These are phyloP conservation scores for Penicilliopsis zonata DNA, from an alignment of 495 filamentous ascomycete genomes.

Conservation along the genomic window DNA sequence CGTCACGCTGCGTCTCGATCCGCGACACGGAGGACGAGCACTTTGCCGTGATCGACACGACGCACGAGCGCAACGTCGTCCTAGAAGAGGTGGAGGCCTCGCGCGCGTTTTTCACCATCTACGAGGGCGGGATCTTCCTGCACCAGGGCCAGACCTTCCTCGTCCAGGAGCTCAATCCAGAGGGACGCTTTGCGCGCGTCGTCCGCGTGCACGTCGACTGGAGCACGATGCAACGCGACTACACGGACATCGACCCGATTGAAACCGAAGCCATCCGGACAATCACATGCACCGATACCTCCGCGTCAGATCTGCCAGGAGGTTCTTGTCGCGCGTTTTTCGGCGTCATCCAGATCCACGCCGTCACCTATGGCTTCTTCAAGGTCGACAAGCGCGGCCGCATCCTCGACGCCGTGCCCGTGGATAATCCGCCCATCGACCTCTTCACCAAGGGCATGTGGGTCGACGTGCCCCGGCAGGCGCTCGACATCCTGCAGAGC, in stretches of 20 bases:
- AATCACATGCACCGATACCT: conserved; percentile 43
- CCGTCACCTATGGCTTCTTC: conserved; percentile 91
- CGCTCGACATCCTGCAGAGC: conserved; percentile 65
- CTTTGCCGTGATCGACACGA: conserved; percentile 87
- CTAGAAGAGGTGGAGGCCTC: conserved; percentile 95
- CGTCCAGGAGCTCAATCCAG: conserved; percentile 76
- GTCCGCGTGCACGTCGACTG: conserved; percentile 84
- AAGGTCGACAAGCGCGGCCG: conserved; percentile 74
- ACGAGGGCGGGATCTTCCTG: conserved; percentile 95
- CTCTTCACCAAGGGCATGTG: conserved; percentile 85
- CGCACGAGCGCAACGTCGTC: conserved; percentile 66
- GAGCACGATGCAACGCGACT: conserved; percentile 90
- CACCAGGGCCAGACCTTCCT: conserved; percentile 91
- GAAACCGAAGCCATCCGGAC: conserved; percentile 74
- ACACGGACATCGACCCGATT: conserved; percentile 85
- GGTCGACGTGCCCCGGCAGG: conserved; percentile 75
- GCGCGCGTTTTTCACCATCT: conserved; percentile 88
- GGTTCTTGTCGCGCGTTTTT: conserved; percentile 80
- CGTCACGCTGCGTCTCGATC: conserved; percentile 74
- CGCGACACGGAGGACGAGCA: conserved; percentile 87
- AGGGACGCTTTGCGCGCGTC: conserved; percentile 62
- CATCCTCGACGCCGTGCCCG: conserved; percentile 83
- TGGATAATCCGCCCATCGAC: conserved; percentile 86
- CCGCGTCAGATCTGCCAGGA: no score
- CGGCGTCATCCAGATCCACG: conserved; percentile 70